These are phyloP conservation scores for Candida coquimbonensis DNA, from an alignment of 805 yeast genomes.

Conservation along the genomic window DNA sequence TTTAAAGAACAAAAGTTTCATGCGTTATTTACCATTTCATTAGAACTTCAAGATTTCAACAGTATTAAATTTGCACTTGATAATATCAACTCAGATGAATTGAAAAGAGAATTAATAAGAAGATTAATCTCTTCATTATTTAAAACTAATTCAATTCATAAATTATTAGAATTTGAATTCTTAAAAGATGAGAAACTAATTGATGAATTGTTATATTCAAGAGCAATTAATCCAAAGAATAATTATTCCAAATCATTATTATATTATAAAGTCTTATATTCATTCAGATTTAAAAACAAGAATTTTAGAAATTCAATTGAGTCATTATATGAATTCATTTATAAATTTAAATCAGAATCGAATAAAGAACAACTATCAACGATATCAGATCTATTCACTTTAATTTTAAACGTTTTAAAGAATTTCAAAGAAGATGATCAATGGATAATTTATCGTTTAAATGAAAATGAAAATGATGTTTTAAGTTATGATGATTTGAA, in stretches of 20 bases:
- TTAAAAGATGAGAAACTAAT: slow-evolving; percentile 35
- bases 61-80: slow-evolving; percentile 29
- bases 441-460: slow-evolving; percentile 30
- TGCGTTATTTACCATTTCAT: slow-evolving; percentile 22
- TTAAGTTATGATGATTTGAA: slow-evolving; percentile 10
- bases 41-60: slow-evolving; percentile 25
- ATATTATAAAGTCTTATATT: slow-evolving; percentile 42
- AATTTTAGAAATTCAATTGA: slow-evolving; percentile 44
- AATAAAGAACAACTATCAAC: slow-evolving; percentile 9
- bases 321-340: slow-evolving; percentile 35
- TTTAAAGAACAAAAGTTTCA: slow-evolving; percentile 17
- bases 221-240: slow-evolving; percentile 19
- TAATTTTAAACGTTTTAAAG: slow-evolving; percentile 32
- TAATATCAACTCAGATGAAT: slow-evolving; percentile 13
- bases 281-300: slow-evolving; percentile 43
- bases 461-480: slow-evolving; percentile 17
- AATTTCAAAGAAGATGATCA: slow-evolving; percentile 32
- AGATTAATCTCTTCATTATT: slow-evolving; percentile 33
- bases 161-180: slow-evolving; percentile 36
- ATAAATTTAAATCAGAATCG: slow-evolving; percentile 11
- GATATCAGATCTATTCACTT: slow-evolving; percentile 30
- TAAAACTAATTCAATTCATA: slow-evolving; percentile 31
- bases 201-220: slow-evolving; percentile 32
- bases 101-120: slow-evolving; percentile 21
- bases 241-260: slow-evolving; percentile 30